Percentiles rank a stretch among this genome's conserved stretches.
phyloP scores from a whole-genome alignment of 306 rosid species.

The Glycine tomentella region DNA sequence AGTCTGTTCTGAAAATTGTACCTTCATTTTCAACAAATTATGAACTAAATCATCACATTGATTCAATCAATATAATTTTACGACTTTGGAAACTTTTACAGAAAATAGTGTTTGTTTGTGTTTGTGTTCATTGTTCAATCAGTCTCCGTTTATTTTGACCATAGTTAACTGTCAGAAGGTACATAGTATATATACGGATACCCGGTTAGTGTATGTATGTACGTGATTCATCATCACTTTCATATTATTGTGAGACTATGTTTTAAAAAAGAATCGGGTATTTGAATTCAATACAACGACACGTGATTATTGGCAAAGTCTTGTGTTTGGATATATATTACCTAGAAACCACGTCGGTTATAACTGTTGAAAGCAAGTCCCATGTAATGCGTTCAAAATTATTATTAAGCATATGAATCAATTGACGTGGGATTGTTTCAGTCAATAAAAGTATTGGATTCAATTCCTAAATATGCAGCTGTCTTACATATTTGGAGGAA shows the following conservation, averaged over 20 bases:
- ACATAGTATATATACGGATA: slow-evolving; percentile 10
- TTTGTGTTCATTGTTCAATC: background rate
- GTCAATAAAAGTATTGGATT: too few relatives aligned
- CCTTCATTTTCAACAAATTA: background rate
- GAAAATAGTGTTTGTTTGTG: background rate
- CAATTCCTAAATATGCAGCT: too few relatives aligned
- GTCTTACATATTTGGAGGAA: too few relatives aligned
- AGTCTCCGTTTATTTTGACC: slow-evolving; percentile 16
- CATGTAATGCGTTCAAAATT: too few relatives aligned
- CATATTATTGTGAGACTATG: background rate
- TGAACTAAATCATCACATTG: background rate
- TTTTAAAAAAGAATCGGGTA: background rate
- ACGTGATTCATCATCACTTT: background rate
- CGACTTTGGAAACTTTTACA: background rate
- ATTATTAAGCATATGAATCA: too few relatives aligned
- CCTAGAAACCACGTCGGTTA: background rate
- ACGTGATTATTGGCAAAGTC: background rate
- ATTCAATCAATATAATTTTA: background rate
- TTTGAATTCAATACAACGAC: background rate
- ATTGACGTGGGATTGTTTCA: too few relatives aligned
- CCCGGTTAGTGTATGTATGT: background rate
- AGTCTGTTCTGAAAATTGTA: background rate
- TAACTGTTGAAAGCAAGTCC: background rate
- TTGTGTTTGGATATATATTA: background rate
- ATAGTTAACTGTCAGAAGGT: background rate